Evolutionary conservation across 192 early-diverging fungal species (phyloP), one percentile per base, ranked within the genome.

Genomic region (Dissophora globulifera): DNA sequence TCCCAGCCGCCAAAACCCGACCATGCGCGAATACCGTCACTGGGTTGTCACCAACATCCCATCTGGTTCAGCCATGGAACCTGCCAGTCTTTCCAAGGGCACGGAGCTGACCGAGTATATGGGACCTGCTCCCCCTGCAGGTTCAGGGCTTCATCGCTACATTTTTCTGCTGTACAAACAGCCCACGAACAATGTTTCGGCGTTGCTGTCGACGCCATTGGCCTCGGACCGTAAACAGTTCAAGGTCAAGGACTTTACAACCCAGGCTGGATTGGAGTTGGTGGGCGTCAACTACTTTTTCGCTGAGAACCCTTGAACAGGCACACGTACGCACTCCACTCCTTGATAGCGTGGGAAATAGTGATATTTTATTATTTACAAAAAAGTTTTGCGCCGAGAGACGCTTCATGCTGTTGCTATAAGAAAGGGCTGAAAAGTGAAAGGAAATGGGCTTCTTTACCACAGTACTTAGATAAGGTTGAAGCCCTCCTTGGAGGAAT

Each of bases 131-230:
- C 88, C 88, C 16, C 82, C 81, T 7, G 20, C 45, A 9, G 85
- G 83, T 16, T 83, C 79, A 32, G 86, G 86, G 17, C 62, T 70
- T 31, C 88, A 90, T 66, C 82, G 88, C 4, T 88, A 88, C 38
- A 75, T 87, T 48, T 88, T 90, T 54, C 67, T 88, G 13, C 55
- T 87, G 13, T 90, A 82, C 67, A 82, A 83, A 19, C 88, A 90
- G 50, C 51, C 61, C 30, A 49, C 65, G 3, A 45, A 56, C 15
- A 54, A 82, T 31, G 29, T 58, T 4, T 53, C 70, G 22, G 42
- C 55, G n/a, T n/a, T n/a, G 22, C 54, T 76, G 4, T 49, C 80
- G 49, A 59, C 41, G 19, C 65, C 50, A n/a, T 41, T 66, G 20
- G 51, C 45, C 12, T n/a, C 35, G 2, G 50, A 69, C 0, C 67